These are phyloP conservation scores for Starmerella lactis-condensi DNA, from an alignment of 805 yeast species.

Conservation along the genomic window DNA sequence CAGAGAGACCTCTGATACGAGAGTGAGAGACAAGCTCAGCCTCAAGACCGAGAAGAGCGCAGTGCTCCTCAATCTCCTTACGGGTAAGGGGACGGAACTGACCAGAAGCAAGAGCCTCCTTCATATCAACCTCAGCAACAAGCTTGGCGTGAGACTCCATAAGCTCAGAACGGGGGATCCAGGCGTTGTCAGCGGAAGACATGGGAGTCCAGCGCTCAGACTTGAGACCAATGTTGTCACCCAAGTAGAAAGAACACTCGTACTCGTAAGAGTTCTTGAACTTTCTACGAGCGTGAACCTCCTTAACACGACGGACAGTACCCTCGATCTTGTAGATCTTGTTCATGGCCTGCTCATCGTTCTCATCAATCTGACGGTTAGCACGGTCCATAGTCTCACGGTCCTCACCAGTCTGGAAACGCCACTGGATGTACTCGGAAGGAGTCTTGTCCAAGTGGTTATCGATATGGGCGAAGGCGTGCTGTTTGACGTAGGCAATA, in stretches of 20 bases:
- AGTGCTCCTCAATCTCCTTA: conserved; percentile 98
- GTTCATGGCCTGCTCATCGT: conserved; percentile 96
- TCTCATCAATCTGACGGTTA: conserved; percentile 92
- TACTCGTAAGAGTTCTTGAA: conserved; percentile 99
- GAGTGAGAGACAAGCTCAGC: conserved; percentile 99
- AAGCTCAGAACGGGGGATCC: conserved; percentile 99
- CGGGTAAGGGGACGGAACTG: conserved; percentile 99
- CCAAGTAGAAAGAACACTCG: conserved; percentile 92
- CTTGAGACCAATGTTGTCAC: conserved; percentile 98
- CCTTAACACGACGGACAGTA: conserved; percentile 91
- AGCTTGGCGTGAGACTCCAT: conserved; percentile 94
- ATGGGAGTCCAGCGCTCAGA: conserved; percentile 98
- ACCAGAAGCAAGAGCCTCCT: conserved; percentile 99
- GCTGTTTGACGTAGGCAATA: conserved; percentile 99
- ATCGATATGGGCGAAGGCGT: conserved; percentile 99
- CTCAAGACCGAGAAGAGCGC: conserved; percentile 95
- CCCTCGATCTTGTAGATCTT: conserved; percentile 98
- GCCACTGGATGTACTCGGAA: conserved; percentile 99
- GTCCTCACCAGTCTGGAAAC: conserved; percentile 99
- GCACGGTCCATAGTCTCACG: conserved; percentile 99
- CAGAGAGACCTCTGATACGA: conserved; percentile 99
- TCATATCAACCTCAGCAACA: conserved; percentile 99
- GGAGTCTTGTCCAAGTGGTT: conserved; percentile 98
- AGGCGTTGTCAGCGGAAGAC: conserved; percentile 99
- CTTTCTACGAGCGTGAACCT: conserved; percentile 92